These are phyloP conservation scores for Aspergillus sp. DNA, from an alignment of 2,329 filamentous ascomycete species.

Conservation along the genomic window DNA sequence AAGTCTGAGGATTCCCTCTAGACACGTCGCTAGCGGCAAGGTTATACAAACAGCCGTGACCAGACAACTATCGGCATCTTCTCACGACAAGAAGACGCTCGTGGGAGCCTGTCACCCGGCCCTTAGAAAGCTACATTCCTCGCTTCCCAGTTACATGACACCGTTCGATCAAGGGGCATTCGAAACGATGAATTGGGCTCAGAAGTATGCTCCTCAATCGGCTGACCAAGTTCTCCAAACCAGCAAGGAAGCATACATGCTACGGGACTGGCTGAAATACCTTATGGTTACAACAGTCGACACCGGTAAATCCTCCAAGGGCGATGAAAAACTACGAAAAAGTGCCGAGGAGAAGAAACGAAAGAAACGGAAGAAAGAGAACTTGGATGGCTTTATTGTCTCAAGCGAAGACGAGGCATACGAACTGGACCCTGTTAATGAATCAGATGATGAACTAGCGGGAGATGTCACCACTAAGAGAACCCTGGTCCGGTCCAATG, in stretches of 20 bases:
- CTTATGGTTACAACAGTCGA: conserved; percentile 77
- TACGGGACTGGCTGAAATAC: conserved; percentile 79
- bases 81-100: conserved; percentile 3
- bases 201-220: conserved; percentile 77
- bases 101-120: conserved; percentile 55
- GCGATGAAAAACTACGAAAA: conserved; percentile 29
- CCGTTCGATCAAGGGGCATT: conserved; percentile 79
- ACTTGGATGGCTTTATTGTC: conserved; percentile 78
- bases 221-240: conserved; percentile 74
- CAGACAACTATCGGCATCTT: conserved; percentile 31
- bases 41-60: conserved; percentile 32
- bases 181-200: conserved; percentile 72
- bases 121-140: conserved; percentile 60
- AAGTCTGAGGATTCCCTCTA: conserved; percentile 32
- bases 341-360: conserved; percentile 32
- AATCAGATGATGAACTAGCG: conserved; percentile 56
- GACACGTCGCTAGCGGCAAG: conserved; percentile 33
- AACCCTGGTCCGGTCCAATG: conserved; percentile 47
- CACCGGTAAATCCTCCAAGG: conserved; percentile 50
- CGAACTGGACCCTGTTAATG: conserved; percentile 69
- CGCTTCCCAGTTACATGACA: conserved; percentile 65
- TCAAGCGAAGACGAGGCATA: conserved; percentile 74
- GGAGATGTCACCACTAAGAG: conserved; percentile 40
- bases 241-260: conserved; percentile 67
- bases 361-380: conserved; percentile 71